A percentile compares a stretch with the other conserved stretches of the same genome.
Conservation (phyloP, 1,284 basidiomycete species). For the Heterobasidion occidentale region DNA sequence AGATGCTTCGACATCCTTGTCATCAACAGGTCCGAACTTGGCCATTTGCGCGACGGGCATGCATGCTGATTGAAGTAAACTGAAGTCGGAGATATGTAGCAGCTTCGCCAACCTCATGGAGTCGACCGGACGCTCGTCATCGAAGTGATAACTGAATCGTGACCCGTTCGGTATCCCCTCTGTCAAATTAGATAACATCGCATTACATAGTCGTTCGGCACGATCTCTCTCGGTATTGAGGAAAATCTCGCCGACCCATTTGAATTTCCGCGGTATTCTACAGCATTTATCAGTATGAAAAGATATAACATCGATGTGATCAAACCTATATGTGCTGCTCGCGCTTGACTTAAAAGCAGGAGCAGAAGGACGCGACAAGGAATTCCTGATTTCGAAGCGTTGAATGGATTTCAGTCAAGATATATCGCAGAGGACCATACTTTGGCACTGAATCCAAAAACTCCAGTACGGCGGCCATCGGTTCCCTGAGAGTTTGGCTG, state of each 20-base stretch:
- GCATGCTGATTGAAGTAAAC: slow-evolving; percentile 38
- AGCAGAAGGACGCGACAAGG: not conserved
- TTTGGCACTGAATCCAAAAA: not conserved
- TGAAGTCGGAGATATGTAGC: slow-evolving; percentile 37
- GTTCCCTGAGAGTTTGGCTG: not conserved
- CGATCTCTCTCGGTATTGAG: slow-evolving; percentile 20
- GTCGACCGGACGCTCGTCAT: slow-evolving; percentile 22
- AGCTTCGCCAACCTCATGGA: slow-evolving; percentile 38
- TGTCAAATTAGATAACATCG: slow-evolving; percentile 36
- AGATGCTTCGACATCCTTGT: slow-evolving; percentile 21
- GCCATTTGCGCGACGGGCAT: slow-evolving; percentile 44
- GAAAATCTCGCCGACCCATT: slow-evolving; percentile 27
- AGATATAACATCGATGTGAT: not conserved
- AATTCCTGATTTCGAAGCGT: not conserved
- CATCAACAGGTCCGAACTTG: slow-evolving; percentile 29
- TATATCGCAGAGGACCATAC: too few species aligned
- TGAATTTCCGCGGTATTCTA: slow-evolving; percentile 24
- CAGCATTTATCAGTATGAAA: not conserved
- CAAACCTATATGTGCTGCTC: not conserved
- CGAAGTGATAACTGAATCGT: slow-evolving; percentile 36
- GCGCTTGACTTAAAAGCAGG: not conserved
- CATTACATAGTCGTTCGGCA: slow-evolving; percentile 37
- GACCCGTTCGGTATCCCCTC: slow-evolving; percentile 33
- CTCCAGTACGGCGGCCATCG: not conserved
- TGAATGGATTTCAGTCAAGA: too few species aligned